Evolutionary conservation across 106 monocot genomes (phyloP).

Genomic region (Xerophyta viscosa): DNA sequence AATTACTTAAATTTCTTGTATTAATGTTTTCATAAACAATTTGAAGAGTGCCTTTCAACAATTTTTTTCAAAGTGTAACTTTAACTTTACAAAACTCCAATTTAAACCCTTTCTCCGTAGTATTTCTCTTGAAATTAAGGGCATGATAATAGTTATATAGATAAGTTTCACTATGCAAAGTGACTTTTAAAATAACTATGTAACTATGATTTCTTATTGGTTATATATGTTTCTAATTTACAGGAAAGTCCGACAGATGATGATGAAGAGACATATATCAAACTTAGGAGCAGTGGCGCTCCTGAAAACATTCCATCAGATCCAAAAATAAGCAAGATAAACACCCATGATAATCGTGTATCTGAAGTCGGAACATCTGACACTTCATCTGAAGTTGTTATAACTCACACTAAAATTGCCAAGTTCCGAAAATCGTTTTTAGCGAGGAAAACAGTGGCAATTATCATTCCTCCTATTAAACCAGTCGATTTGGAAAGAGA

Average conservation of each 20-base stretch:
- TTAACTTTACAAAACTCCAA: not conserved
- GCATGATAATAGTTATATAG: too few relatives aligned
- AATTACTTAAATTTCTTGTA: not conserved
- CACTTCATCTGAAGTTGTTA: not conserved
- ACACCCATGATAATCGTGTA: not conserved
- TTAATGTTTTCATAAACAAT: not conserved
- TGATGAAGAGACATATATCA: constrained; percentile 36
- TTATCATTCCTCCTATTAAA: not conserved
- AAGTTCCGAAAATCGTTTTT: not conserved
- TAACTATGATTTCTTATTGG: too few relatives aligned
- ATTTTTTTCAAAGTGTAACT: not conserved
- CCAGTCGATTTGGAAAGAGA: not conserved
- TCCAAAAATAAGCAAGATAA: constrained; percentile 5
- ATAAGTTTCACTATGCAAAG: too few relatives aligned
- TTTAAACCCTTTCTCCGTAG: too few relatives aligned
- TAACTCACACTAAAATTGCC: not conserved
- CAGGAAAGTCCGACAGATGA: constrained; percentile 62
- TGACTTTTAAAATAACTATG: too few relatives aligned
- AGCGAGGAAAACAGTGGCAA: not conserved
- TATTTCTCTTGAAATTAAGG: too few relatives aligned
- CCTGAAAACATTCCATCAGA: constrained; percentile 18
- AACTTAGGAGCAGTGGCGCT: not conserved
- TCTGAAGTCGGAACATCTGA: constrained; percentile 1
- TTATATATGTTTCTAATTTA: not conserved
- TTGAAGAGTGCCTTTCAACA: not conserved